phyloP scores from a whole-genome alignment of 345 rosid species.

The Linum lewisii region DNA sequence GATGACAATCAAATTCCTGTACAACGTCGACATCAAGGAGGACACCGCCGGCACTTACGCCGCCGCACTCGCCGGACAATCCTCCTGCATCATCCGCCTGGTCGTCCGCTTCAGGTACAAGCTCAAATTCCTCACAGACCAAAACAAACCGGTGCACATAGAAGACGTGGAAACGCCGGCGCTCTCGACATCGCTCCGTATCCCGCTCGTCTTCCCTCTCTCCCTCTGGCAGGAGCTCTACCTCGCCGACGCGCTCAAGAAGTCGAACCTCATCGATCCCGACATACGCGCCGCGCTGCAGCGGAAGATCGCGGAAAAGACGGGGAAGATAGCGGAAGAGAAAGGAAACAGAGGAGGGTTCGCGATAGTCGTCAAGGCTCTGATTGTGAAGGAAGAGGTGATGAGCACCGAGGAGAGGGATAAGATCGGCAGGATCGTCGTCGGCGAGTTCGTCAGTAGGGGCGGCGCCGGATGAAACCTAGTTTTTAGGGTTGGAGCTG shows the following conservation, averaged over 20 bases:
- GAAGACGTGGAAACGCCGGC: constrained; percentile 9
- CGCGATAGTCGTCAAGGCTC: background rate
- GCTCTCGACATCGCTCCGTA: background rate
- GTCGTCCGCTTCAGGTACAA: constrained; percentile 6
- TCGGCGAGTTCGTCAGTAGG: no score
- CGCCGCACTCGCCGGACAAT: background rate
- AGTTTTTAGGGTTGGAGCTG: no score
- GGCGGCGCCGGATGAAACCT: no score
- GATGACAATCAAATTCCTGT: background rate
- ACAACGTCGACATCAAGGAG: background rate
- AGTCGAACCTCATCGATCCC: constrained; percentile 3
- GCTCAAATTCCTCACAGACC: constrained; percentile 5
- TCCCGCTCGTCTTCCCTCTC: constrained; percentile 9
- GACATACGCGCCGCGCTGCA: background rate
- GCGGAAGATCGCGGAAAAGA: constrained; percentile 1
- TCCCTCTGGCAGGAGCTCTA: constrained; percentile 12
- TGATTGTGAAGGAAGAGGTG: background rate
- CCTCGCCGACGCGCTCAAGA: background rate
- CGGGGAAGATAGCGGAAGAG: background rate
- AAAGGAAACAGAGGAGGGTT: constrained; percentile 3
- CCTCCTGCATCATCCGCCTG: constrained; percentile 8
- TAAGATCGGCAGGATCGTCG: background rate
- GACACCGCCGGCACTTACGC: background rate
- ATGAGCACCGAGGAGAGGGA: constrained; percentile 5
- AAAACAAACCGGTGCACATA: background rate